Evolutionary conservation across 2,329 filamentous ascomycete species (phyloP), one percentile per base, ranked within the genome.

Genomic region (Fonsecaea monophora): DNA sequence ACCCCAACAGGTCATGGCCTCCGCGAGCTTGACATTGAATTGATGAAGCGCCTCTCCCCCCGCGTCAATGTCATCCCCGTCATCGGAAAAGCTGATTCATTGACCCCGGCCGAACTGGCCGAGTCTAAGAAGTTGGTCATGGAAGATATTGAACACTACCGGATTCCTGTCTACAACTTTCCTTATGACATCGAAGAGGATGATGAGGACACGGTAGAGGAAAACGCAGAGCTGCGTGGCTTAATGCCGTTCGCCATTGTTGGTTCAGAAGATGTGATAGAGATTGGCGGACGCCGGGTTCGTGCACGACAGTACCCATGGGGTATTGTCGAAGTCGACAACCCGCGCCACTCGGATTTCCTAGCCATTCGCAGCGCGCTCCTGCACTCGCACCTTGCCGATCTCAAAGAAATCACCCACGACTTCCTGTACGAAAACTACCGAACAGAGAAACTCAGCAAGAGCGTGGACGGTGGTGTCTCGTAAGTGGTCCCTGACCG

Each of bases 361-460:
- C 84, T 99, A 73, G 95, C 95, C 72, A 97, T 99, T 78, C 90
- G 95, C 79, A 97, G 94, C 67, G 95, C 95, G 64, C 89, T 99
- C 65, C 87, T 99, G 70, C 95, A 99, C 86, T 97, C 93, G 82
- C 95, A 99, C 85, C 84, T 99, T 78, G 95, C 95, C 69, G 95
- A 99, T 80, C 84, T 99, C 76, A 99, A 99, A 89, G 95, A 99
- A 82, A 99, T 99, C 78, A 99, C 95, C 60, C 95, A 99, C 82
- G 95, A 99, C 82, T 99, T 99, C 90, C 85, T 99, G 72, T 99
- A 99, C 84, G 95, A 99, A 81, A 99, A 99, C 84, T 99, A 99
- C 87, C 93, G 95, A 92, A 99, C 95, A 77, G 95, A 99, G 91
- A 98, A 98, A 86, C 91, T 99, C 76, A 96, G 92, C 85, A 99